phyloP scores from a whole-genome alignment of 495 filamentous ascomycete species.

The Astrothelium macrocarpum region DNA sequence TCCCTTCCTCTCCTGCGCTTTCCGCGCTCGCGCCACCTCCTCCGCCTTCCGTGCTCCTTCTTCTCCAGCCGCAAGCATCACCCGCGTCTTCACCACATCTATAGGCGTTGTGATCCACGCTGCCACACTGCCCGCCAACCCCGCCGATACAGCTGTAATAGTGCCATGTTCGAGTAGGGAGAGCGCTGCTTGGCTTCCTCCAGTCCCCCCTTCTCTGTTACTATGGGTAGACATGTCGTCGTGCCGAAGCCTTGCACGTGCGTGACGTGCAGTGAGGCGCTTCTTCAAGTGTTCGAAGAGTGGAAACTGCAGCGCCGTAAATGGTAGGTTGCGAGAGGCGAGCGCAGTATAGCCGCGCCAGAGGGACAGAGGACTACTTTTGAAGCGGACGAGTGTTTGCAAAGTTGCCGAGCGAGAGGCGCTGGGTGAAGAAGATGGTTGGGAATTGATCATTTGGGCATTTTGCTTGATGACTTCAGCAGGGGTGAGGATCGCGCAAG shows the following conservation, averaged over 20 bases:
- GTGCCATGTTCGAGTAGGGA: constrained; percentile 51
- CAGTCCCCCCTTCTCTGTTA: not conserved
- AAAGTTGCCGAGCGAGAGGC: constrained; percentile 37
- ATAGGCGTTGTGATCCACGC: constrained; percentile 69
- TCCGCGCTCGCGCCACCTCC: constrained; percentile 14
- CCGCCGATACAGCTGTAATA: constrained; percentile 62
- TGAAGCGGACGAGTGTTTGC: constrained; percentile 46
- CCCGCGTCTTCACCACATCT: constrained; percentile 75
- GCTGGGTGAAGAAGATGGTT: not conserved
- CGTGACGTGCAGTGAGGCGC: constrained; percentile 17
- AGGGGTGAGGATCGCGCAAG: constrained; percentile 76
- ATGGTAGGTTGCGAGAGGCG: constrained; percentile 71
- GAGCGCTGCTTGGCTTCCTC: constrained; percentile 28
- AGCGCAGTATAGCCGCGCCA: constrained; percentile 76
- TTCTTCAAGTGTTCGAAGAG: constrained; percentile 62
- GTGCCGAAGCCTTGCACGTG: not conserved
- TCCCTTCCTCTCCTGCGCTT: constrained; percentile 8
- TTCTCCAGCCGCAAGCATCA: constrained; percentile 46
- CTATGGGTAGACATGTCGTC: not conserved
- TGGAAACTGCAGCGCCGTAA: constrained; percentile 81
- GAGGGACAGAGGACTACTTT: constrained; percentile 47
- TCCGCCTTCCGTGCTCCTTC: constrained; percentile 32
- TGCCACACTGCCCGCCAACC: constrained; percentile 56
- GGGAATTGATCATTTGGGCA: constrained; percentile 55
- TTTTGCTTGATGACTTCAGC: constrained; percentile 92